phyloP scores from a whole-genome alignment of 257 asterid species.

The Ballota nigra region DNA sequence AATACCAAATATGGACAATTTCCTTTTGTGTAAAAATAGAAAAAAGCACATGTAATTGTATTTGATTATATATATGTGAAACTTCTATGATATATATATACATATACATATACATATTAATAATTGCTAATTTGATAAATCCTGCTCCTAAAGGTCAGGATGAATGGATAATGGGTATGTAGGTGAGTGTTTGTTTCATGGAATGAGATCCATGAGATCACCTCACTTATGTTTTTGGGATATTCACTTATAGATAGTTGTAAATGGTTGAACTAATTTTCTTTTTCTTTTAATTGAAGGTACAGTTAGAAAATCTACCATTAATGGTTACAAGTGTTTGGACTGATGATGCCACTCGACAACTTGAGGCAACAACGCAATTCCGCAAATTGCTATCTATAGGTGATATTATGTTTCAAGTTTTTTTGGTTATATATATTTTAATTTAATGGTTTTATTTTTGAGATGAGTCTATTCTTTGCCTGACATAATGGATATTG shows the following conservation, averaged over 20 bases:
- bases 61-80: neutral
- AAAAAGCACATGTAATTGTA: neutral
- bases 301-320: constrained; percentile 68
- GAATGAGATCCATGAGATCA: neutral
- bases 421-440: neutral
- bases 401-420: constrained; percentile 38
- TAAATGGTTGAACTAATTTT: neutral
- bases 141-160: neutral
- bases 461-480: constrained; percentile 1
- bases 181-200: neutral
- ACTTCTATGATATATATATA: too few species aligned
- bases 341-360: constrained; percentile 51
- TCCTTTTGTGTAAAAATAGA: neutral
- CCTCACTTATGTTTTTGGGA: neutral
- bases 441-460: neutral
- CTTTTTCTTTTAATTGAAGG: constrained; percentile 19
- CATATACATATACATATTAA: neutral
- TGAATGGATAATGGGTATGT: neutral
- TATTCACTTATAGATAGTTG: neutral
- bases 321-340: constrained; percentile 69
- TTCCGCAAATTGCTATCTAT: constrained; percentile 80
- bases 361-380: constrained; percentile 74
- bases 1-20: neutral
- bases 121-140: neutral
- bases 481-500: neutral